phyloP scores from a whole-genome alignment of 805 yeast genomes.

The Trichomonascus vanleenenianus region DNA sequence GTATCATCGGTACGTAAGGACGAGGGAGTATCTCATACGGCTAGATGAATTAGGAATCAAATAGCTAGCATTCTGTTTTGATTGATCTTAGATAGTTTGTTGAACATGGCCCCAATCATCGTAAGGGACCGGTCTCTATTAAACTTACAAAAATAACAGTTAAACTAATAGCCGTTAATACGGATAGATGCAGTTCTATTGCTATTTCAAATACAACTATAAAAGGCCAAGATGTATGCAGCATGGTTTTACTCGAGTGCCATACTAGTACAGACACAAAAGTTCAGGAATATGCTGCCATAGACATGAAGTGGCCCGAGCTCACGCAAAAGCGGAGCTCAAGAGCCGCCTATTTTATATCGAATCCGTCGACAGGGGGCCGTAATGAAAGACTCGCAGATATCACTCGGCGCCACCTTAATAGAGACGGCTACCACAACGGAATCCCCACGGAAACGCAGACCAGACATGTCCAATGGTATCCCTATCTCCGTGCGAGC shows the following conservation, averaged over 20 bases:
- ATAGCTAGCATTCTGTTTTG: no score
- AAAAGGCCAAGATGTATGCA: conserved; percentile 61
- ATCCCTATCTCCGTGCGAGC: conserved; percentile 20
- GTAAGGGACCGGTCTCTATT: no score
- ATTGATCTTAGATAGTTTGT: no score
- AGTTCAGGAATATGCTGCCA: conserved; percentile 99
- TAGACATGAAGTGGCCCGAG: conserved; percentile 59
- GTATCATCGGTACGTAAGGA: no score
- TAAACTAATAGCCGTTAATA: no score
- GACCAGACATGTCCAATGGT: conserved; percentile 15
- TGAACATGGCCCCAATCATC: no score
- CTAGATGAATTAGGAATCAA: no score
- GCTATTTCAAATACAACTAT: neutral
- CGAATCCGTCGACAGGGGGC: conserved; percentile 96
- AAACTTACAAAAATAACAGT: no score
- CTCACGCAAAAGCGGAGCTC: conserved; percentile 34
- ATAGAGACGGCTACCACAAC: neutral
- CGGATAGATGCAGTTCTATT: no score
- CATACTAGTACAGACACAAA: conserved; percentile 59
- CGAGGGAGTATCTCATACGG: no score
- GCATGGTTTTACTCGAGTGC: conserved; percentile 99
- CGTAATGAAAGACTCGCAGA: conserved; percentile 28
- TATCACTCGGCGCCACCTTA: conserved; percentile 17
- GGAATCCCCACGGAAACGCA: conserved; percentile 5
- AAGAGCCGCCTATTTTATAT: conserved; percentile 50